phyloP scores from a whole-genome alignment of 306 rosid species.

The cucumber (Cucumis sativus) region Cucumber_9930_V3 NC_026655.2:17242001-17242500 shows the following conservation, averaged over 20 bases:
- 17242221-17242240: not conserved
- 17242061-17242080: not conserved
- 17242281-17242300: not conserved
- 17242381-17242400: conserved; percentile 45
- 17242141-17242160: conserved; percentile 88
- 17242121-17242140: conserved; percentile 88
- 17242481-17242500: conserved; percentile 52
- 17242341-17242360: conserved; percentile 43
- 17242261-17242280: not conserved
- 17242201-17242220: too few species aligned
- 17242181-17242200: too few species aligned
- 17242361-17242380: conserved; percentile 65
- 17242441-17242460: conserved; percentile 90
- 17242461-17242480: conserved; percentile 76
- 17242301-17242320: conserved; percentile 69
- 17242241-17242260: not conserved
- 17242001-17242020: too few species aligned
- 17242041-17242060: too few species aligned
- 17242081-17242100: not conserved
- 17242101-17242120: conserved; percentile 16
- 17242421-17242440: conserved; percentile 6
- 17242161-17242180: too few species aligned
- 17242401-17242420: not conserved
- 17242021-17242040: too few species aligned
- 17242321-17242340: conserved; percentile 58